Base-by-base conservation (phyloP, 208 protist genomes). In the Naegleria gruberi region DNA sequence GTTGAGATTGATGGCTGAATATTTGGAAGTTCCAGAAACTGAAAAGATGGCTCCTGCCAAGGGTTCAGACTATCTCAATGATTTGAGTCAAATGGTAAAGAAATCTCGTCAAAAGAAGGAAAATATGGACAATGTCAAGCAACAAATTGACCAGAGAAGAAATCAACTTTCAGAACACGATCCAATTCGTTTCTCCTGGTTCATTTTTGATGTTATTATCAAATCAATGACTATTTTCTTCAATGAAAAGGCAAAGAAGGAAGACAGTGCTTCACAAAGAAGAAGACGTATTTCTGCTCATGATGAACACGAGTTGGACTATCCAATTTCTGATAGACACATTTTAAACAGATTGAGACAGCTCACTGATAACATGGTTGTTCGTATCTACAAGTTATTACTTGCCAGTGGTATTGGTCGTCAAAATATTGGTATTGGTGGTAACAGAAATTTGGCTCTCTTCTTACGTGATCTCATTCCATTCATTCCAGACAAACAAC, bases 151-250 rank as follows among this genome's bases (percentile, higher is more conserved):
- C n/a, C 41, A 87, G 55, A 55, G 37, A n/a, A 87, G 44, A 55
- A 41, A 55, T 41, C 7, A 30, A 55, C n/a, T 87, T 23, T 55
- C 43, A 40, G 83, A 87, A 40, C 41, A 41, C 34, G 83, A 87
- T 37, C 46, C 83, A 37, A 55, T 87, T 45, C 12, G 83, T 10
- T 87, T 87, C n/a, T 37, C n/a, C 37, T 87, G 83, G 83, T 87
- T 87, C 19, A 55, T 87, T 40, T 87, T 87, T 55, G 83, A 87
- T 55, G 30, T 51, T 15, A 87, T 87, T 19, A 87, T 87, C 43
- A 87, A 87, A 34, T 41, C 23, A 6, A 45, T 87, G 43, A 40
- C 44, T 10, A 34, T 55, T 57, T 34, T 55, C 43, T 37, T 55
- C 6, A 19, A 77, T 77, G 30, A 77, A 37, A 77, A 77, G 12